Base-by-base conservation (phyloP, 371 early-diverging fungal genomes). In the Actinomortierella wolfii region DNA sequence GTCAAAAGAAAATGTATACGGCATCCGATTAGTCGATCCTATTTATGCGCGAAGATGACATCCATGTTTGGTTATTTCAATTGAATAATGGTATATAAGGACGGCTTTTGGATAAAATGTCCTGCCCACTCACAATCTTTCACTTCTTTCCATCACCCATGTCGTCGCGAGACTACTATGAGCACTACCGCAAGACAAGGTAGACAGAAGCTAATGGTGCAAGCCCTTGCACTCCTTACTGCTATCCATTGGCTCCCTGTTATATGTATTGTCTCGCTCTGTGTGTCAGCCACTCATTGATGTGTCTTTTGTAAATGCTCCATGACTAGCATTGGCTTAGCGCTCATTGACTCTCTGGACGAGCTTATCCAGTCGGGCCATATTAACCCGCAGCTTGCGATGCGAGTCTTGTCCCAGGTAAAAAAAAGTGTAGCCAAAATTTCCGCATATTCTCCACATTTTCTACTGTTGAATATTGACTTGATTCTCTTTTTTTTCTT, bases 311-410 rank as follows among this genome's bases (percentile, higher is more conserved):
- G 54, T 26, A 9, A 55, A 8, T 23, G 13, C 53, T 24, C 26
- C 15, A 40, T 58, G n/a, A 21, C 28, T 63, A 89, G 95, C 54
- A 83, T 97, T 43, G 98, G 98, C 9, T 86, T 86, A 64, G 92
- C 97, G 17, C 84, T 98, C 63, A 96, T 95, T 11, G 98, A 98
- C 74, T 90, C 98, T 3, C 83, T 98, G 34, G 98, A 98, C 76
- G 97, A 95, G 61, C 84, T 97, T 68, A 94, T 97, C 65, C 86
- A 89, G 54, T 87, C 90, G n/a, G 92, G 92, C 13, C 92, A 91
- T 57, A 90, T 98, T 56, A 93, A 92, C 61, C 96, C 98, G 40
- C 94, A 96, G 66, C 76, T 94, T 29, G 97, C 98, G n/a, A 95
- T 95, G 89, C 87, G 90, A 51, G 92, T 97, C 20, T 82, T 98